phyloP scores from a whole-genome alignment of 306 rosid species.

The Fragaria vesca region DNA sequence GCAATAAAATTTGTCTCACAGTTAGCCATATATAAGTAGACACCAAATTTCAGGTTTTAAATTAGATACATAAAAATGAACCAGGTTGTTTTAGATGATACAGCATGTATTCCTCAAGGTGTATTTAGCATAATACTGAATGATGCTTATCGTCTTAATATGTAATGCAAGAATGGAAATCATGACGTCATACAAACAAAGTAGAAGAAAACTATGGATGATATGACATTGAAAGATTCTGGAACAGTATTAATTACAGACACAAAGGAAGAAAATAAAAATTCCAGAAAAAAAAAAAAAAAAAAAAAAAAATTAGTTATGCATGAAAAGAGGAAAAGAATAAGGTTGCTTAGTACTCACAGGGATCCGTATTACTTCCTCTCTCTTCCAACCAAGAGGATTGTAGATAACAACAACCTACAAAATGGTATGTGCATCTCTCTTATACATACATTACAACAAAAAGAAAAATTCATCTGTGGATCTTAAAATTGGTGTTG shows the following conservation, averaged over 20 bases:
- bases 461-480: background rate
- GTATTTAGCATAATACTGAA: background rate
- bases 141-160: background rate
- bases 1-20: slow-evolving; percentile 36
- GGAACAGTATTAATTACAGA: background rate
- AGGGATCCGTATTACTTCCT: slow-evolving; percentile 78
- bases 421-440: background rate
- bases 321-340: background rate
- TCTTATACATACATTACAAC: background rate
- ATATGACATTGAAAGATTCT: background rate
- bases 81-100: background rate
- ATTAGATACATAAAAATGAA: background rate
- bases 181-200: background rate
- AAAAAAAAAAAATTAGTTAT: background rate
- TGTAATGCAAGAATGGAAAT: background rate
- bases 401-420: slow-evolving; percentile 76
- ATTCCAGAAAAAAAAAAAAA: too few species aligned
- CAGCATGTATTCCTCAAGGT: background rate
- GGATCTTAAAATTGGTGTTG: background rate
- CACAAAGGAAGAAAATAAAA: background rate
- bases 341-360: slow-evolving; percentile 47
- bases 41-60: background rate
- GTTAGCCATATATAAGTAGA: background rate
- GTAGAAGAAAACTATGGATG: background rate
- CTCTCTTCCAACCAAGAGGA: slow-evolving; percentile 87